A percentile compares a stretch with the other conserved stretches of the same genome.
phyloP scores from a whole-genome alignment of 169 alveolate species.

The Amoebophrya sp. region DNA sequence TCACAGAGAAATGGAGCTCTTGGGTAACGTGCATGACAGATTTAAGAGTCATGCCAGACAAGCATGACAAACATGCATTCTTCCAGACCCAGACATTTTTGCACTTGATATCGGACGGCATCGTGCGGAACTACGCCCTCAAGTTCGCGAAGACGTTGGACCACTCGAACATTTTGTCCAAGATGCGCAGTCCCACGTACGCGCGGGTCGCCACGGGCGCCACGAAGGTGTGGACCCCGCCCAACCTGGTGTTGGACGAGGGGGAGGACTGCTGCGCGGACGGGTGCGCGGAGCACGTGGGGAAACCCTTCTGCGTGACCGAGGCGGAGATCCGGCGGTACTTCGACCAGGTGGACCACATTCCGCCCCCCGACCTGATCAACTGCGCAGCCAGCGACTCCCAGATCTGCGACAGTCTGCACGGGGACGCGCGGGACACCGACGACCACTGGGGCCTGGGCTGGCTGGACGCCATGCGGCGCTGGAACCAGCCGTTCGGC shows the following conservation, averaged over 20 bases:
- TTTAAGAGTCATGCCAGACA: too few relatives aligned
- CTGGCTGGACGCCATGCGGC: neutral
- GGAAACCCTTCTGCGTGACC: neutral
- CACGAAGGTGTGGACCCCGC: neutral
- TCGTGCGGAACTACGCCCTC: too few relatives aligned
- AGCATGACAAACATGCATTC: too few relatives aligned
- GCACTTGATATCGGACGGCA: too few relatives aligned
- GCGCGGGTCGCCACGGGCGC: too few relatives aligned
- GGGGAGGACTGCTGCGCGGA: neutral
- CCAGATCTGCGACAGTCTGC: neutral
- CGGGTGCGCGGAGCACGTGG: neutral
- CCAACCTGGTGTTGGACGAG: neutral
- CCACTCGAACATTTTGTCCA: too few relatives aligned
- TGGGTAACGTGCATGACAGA: too few relatives aligned
- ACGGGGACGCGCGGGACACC: neutral
- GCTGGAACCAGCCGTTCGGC: neutral
- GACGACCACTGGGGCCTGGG: neutral
- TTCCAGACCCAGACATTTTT: too few relatives aligned
- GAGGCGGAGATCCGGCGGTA: neutral
- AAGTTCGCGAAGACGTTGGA: too few relatives aligned
- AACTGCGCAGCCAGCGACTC: neutral
- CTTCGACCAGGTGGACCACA: neutral
- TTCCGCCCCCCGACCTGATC: neutral
- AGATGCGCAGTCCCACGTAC: too few relatives aligned
- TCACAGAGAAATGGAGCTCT: too few relatives aligned